These are phyloP conservation scores for Linum usitatissimum DNA, from an alignment of 345 rosid genomes.

Conservation along the genomic window DNA sequence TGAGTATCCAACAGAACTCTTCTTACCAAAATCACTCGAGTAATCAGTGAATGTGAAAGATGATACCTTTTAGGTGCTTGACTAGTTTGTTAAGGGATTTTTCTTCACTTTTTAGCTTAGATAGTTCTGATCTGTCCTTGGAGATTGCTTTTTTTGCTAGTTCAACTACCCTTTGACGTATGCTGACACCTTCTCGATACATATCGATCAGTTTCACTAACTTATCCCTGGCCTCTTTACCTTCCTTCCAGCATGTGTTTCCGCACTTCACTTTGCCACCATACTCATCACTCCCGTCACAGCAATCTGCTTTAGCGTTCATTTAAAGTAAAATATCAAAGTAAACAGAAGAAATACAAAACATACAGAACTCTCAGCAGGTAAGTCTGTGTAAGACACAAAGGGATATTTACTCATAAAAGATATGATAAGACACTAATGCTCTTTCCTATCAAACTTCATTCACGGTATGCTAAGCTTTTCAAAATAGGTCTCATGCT, in stretches of 20 bases:
- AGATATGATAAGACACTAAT: too few species aligned
- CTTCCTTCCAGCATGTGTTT: too few species aligned
- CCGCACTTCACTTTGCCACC: constrained; percentile 73
- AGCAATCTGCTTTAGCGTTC: constrained; percentile 56
- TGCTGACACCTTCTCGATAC: constrained; percentile 46
- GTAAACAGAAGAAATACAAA: background rate
- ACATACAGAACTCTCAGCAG: too few species aligned
- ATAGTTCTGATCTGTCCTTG: constrained; percentile 60
- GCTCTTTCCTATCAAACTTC: background rate
- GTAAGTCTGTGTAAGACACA: too few species aligned
- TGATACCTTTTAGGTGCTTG: constrained; percentile 65
- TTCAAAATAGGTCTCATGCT: background rate
- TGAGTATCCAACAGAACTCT: background rate
- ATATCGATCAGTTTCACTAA: constrained; percentile 56
- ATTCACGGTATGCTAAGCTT: background rate
- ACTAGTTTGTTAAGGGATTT: constrained; percentile 55
- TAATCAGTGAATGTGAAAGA: too few species aligned
- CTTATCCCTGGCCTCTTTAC: constrained; percentile 26
- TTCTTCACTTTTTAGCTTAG: constrained; percentile 67
- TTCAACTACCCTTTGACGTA: constrained; percentile 46
- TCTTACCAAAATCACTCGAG: too few species aligned
- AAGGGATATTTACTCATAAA: too few species aligned
- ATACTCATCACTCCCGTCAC: too few species aligned
- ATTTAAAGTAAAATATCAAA: constrained; percentile 1
- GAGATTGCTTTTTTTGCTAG: constrained; percentile 46